Percentiles rank a stretch among this genome's conserved stretches.
Evolutionary conservation across 495 filamentous ascomycete species (phyloP).

Genomic region (Penicillium ucsense): DNA sequence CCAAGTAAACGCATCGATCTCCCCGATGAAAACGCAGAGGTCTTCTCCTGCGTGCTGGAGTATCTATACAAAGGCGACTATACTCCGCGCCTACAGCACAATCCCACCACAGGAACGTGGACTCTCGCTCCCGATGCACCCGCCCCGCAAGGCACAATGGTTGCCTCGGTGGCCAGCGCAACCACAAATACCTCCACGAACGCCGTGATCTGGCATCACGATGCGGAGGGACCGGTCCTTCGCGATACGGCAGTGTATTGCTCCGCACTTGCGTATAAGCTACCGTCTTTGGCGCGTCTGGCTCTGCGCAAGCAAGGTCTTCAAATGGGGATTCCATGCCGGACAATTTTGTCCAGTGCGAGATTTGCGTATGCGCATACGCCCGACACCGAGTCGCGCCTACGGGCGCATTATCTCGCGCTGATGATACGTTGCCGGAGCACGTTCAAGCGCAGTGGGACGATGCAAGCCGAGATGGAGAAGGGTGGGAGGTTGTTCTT

Average conservation of each 20-base stretch:
- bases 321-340: conserved; percentile 69
- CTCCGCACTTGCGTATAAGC: conserved; percentile 68
- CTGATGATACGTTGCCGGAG: conserved; percentile 76
- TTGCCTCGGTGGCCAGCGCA: neutral
- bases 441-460: conserved; percentile 88
- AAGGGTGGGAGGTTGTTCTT: conserved; percentile 80
- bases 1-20: conserved; percentile 62
- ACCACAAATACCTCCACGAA: conserved; percentile 25
- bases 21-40: conserved; percentile 77
- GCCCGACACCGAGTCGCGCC: conserved; percentile 76
- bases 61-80: conserved; percentile 95
- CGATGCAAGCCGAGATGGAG: conserved; percentile 96
- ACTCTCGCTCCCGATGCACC: conserved; percentile 43
- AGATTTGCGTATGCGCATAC: conserved; percentile 85
- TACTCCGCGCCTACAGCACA: conserved; percentile 65
- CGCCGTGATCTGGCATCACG: conserved; percentile 60
- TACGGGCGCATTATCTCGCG: conserved; percentile 84
- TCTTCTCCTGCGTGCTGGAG: conserved; percentile 84
- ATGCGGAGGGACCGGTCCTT: conserved; percentile 57
- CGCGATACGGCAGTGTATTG: conserved; percentile 91
- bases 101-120: conserved; percentile 57
- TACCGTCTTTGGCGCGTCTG: conserved; percentile 74
- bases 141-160: neutral
- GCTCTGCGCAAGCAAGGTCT: conserved; percentile 80
- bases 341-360: conserved; percentile 73